Evolutionary conservation across 768 basidiomycete species (phyloP), one percentile per base, ranked within the genome.

Genomic region (Coprinopsis cinerea): DNA sequence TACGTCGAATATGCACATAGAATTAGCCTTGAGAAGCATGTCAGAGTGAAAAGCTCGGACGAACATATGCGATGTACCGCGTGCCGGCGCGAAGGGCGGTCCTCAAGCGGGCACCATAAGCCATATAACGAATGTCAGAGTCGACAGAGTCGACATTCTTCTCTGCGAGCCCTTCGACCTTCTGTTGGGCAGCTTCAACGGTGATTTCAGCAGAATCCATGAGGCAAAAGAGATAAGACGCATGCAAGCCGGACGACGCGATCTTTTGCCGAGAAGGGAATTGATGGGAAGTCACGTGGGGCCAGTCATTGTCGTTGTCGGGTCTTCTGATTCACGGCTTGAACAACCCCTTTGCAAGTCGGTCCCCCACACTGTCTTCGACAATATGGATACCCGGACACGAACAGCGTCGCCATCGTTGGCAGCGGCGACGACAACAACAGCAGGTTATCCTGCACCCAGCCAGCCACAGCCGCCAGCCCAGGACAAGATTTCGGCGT

Each of bases 401-500:
- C 70, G 69, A 55, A 69, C 70, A 48, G 63, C 67, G 42, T 71
- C 70, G 26, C 71, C 71, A 27, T 52, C 59, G 44, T n/a, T n/a
- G 56, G 57, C 25, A 58, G 61, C 40, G 57, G 56, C 42, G 56
- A 55, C 17, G 57, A 54, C 34, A 49, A 51, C 39, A 59, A 11
- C 30, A 20, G 22, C 42, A 23, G 42, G 7, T 7, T 43, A n/a
- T n/a, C n/a, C n/a, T n/a, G n/a, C n/a, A n/a, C 59, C 40, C 59
- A 64, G 47, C 63, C 57, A 24, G 64, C 63, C 23, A 63, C 63
- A 66, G 13, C 64, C 69, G 41, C 67, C 74, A 28, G 60, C 65
- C 23, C 77, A 83, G 55, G 82, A 85, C 70, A 90, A 83, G 79
- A 91, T 92, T 63, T 84, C 85, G 64, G 92, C 92, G 53, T 95